A percentile compares a stretch with the other conserved stretches of the same genome.
These are phyloP conservation scores for Trichoderma atrobrunneum DNA, from an alignment of 2,329 filamentous ascomycete genomes.

Conservation along the genomic window DNA sequence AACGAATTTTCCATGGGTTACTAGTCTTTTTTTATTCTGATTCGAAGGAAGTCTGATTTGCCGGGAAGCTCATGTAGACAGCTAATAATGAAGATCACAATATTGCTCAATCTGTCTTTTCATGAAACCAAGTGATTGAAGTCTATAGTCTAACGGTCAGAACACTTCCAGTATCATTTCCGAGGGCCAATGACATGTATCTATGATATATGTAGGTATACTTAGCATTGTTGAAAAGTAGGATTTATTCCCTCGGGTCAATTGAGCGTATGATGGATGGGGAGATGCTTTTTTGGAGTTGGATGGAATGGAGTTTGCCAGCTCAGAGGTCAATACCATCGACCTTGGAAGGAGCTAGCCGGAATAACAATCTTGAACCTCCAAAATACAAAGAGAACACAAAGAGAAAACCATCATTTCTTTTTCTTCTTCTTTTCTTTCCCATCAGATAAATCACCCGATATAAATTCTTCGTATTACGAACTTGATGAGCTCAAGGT, in stretches of 20 bases:
- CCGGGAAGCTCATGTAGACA: background rate
- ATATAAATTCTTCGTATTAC: background rate
- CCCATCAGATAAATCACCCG: too few relatives aligned
- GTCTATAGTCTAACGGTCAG: background rate
- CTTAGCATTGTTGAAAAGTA: too few relatives aligned
- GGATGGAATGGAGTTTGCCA: background rate
- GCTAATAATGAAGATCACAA: background rate
- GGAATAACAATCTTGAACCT: background rate
- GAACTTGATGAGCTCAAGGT: background rate
- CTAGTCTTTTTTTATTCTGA: background rate
- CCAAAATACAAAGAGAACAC: background rate
- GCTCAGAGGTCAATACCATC: background rate
- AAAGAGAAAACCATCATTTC: background rate
- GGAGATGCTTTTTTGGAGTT: background rate
- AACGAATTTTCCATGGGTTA: background rate
- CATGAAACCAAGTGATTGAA: background rate
- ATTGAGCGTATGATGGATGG: background rate
- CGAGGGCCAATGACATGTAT: too few relatives aligned
- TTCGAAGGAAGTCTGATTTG: background rate
- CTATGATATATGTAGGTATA: too few relatives aligned
- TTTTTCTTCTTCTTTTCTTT: too few relatives aligned
- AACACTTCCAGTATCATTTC: background rate
- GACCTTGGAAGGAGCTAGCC: background rate
- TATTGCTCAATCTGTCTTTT: background rate
- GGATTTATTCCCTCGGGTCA: accelerated